These are phyloP conservation scores for Ceratobasidium theobromae DNA, from an alignment of 1,284 basidiomycete genomes.

Conservation along the genomic window DNA sequence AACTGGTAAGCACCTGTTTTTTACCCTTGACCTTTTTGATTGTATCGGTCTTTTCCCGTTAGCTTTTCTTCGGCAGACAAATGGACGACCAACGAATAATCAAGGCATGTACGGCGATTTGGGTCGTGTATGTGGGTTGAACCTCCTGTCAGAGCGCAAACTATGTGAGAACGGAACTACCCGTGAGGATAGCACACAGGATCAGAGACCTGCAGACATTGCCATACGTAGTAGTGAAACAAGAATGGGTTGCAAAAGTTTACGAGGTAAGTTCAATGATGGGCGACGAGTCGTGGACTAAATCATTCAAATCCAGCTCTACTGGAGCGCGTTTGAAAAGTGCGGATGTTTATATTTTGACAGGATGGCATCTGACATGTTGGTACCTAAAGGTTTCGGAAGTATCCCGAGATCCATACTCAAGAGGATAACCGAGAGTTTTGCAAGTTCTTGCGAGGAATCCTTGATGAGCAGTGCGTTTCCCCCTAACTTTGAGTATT, in stretches of 20 bases:
- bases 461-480: conserved; percentile 76
- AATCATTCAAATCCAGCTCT: conserved; percentile 53
- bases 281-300: conserved; percentile 6
- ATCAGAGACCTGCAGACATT: conserved; percentile 83
- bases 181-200: conserved; percentile 85
- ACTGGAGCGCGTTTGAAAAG: conserved; percentile 83
- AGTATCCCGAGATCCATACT: conserved; percentile 71
- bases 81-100: conserved; percentile 75
- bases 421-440: conserved; percentile 77
- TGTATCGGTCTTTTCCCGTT: conserved; percentile 1
- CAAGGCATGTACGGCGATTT: conserved; percentile 51
- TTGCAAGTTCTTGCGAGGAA: conserved; percentile 65
- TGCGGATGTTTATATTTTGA: conserved; percentile 40
- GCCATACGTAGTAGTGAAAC: conserved; percentile 86
- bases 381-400: conserved; percentile 59
- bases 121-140: conserved; percentile 1
- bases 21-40: conserved; percentile 19
- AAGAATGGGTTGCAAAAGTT: conserved; percentile 80
- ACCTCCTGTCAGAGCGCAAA: conserved; percentile 67
- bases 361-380: neutral
- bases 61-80: conserved; percentile 71
- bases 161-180: conserved; percentile 85
- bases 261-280: conserved; percentile 65
- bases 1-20: conserved; percentile 60
- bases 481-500: conserved; percentile 34